Evolutionary conservation across 2,329 filamentous ascomycete genomes (phyloP).

Genomic region (Arthrobotrys sphaeroides): DNA sequence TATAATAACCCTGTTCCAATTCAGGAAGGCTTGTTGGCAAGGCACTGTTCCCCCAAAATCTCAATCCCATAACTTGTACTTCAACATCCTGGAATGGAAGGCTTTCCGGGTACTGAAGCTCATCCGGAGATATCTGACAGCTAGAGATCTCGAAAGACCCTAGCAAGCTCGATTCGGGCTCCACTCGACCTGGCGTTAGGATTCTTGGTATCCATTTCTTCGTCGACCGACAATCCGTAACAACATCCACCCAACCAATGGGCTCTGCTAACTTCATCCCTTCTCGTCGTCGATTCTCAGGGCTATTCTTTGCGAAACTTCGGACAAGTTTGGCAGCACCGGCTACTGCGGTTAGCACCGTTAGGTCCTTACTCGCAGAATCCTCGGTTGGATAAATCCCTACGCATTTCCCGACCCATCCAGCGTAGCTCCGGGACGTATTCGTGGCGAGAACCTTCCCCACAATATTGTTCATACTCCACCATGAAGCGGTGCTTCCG

Average conservation of each 20-base stretch:
- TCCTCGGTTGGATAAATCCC: slow-evolving; percentile 67
- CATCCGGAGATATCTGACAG: slow-evolving; percentile 67
- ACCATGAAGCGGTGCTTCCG: slow-evolving; percentile 69
- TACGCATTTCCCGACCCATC: slow-evolving; percentile 72
- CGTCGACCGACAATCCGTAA: slow-evolving; percentile 60
- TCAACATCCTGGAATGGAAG: slow-evolving; percentile 64
- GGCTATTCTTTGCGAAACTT: background rate
- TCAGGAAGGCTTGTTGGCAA: background rate
- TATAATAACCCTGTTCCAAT: slow-evolving; percentile 59
- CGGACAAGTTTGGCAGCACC: slow-evolving; percentile 29
- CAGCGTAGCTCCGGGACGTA: slow-evolving; percentile 68
- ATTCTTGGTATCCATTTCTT: slow-evolving; percentile 67
- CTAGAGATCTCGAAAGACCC: slow-evolving; percentile 66
- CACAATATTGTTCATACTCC: slow-evolving; percentile 73
- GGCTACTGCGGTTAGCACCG: slow-evolving; percentile 66
- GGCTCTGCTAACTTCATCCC: slow-evolving; percentile 15
- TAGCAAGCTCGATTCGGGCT: slow-evolving; percentile 70
- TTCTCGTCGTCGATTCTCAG: background rate
- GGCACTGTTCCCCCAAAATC: slow-evolving; percentile 62
- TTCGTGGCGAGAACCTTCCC: slow-evolving; percentile 73
- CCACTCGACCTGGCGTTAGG: slow-evolving; percentile 70
- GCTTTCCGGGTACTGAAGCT: slow-evolving; percentile 73
- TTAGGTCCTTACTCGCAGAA: slow-evolving; percentile 65
- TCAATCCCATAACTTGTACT: slow-evolving; percentile 44
- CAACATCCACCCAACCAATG: slow-evolving; percentile 48